Conservation (phyloP, 2,329 filamentous ascomycete genomes). For the Trichoderma atrobrunneum region DNA sequence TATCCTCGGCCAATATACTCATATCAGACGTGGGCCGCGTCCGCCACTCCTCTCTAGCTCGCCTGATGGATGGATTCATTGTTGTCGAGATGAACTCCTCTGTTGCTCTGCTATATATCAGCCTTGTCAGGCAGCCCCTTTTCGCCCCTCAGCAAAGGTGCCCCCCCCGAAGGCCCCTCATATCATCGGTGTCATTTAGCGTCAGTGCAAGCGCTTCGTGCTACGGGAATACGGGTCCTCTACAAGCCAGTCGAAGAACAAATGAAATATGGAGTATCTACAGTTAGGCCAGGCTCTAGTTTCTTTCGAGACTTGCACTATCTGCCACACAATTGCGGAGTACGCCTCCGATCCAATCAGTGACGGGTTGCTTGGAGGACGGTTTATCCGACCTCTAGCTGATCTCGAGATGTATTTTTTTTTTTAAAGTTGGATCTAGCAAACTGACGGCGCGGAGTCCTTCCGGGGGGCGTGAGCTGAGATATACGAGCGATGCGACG, state of each 20-base stretch:
- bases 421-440: constrained; percentile 8
- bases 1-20: background rate
- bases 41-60: background rate
- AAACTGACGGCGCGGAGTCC: background rate
- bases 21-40: background rate
- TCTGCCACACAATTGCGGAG: background rate
- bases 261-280: constrained; percentile 4
- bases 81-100: constrained; percentile 4
- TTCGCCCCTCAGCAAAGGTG: constrained; percentile 10
- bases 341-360: background rate
- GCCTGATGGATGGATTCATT: constrained; percentile 1
- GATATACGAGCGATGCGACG: constrained; percentile 3
- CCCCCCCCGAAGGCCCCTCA: constrained; percentile 1
- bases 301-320: background rate
- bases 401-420: background rate
- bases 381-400: constrained; percentile 12
- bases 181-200: background rate
- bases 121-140: constrained; percentile 16
- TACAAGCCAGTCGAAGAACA: background rate
- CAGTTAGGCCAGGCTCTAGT: background rate
- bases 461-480: background rate
- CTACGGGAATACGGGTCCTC: background rate
- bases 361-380: background rate
- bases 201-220: background rate
- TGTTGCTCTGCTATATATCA: constrained; percentile 3